phyloP scores from a whole-genome alignment of 2,329 filamentous ascomycete genomes.

The Fusarium tuaranense region DNA sequence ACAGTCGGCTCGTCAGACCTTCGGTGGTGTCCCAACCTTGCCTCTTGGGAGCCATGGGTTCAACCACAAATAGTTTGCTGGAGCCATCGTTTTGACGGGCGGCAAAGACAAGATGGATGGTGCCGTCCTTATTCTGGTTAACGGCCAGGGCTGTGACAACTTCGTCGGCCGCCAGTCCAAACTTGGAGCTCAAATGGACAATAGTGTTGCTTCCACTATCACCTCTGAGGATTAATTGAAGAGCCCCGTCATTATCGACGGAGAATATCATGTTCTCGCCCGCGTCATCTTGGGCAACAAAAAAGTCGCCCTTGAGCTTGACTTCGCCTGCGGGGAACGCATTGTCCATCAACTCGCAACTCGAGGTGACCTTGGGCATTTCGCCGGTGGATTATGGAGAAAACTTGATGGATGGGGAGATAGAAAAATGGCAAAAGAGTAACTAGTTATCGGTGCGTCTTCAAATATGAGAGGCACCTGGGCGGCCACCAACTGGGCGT shows the following conservation, averaged over 20 bases:
- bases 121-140: not conserved
- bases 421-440: too few relatives aligned
- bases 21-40: not conserved
- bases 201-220: not conserved
- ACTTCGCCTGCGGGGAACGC: not conserved
- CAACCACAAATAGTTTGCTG: not conserved
- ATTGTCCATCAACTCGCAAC: slow-evolving; percentile 1
- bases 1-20: not conserved
- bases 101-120: not conserved
- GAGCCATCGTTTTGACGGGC: not conserved
- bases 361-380: not conserved
- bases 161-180: not conserved
- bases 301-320: not conserved
- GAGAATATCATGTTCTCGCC: not conserved
- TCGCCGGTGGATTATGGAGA: not conserved
- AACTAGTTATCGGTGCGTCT: too few relatives aligned
- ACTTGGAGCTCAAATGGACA: not conserved
- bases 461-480: too few relatives aligned
- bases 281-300: not conserved
- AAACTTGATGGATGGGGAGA: not conserved
- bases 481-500: too few relatives aligned
- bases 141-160: not conserved
- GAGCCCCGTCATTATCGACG: not conserved
- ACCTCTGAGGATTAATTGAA: not conserved
- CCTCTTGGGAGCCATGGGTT: not conserved